These are phyloP conservation scores for Aspergillus asperescens DNA, from an alignment of 495 filamentous ascomycete species.

Conservation along the genomic window DNA sequence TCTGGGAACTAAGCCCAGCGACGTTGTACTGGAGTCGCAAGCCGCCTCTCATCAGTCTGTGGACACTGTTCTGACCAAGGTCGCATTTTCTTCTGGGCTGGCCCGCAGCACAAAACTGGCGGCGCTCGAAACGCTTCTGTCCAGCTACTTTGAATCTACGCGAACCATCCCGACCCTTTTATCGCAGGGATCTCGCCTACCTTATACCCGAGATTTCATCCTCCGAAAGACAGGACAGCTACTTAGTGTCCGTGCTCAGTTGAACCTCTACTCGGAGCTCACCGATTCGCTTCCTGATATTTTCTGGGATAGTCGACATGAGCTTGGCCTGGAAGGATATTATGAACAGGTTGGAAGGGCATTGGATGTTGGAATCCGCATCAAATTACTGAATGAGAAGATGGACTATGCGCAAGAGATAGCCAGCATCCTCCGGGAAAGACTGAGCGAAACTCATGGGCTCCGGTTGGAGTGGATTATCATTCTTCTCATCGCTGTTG, in stretches of 20 bases:
- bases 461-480: constrained; percentile 94
- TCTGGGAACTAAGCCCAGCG: constrained; percentile 63
- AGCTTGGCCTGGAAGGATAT: constrained; percentile 83
- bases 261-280: constrained; percentile 95
- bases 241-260: constrained; percentile 80
- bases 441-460: constrained; percentile 83
- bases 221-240: constrained; percentile 91
- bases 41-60: constrained; percentile 38
- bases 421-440: constrained; percentile 79
- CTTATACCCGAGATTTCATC: constrained; percentile 72
- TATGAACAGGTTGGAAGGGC: constrained; percentile 89
- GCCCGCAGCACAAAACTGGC: constrained; percentile 92
- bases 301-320: constrained; percentile 90
- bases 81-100: constrained; percentile 94
- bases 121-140: constrained; percentile 81
- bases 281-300: constrained; percentile 93
- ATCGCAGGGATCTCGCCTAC: constrained; percentile 58
- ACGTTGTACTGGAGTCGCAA: constrained; percentile 11
- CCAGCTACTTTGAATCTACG: constrained; percentile 78
- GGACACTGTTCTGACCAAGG: constrained; percentile 82
- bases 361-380: constrained; percentile 87
- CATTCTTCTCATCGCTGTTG: constrained; percentile 86
- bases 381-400: constrained; percentile 89
- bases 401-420: constrained; percentile 98
- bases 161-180: constrained; percentile 70